A percentile compares a stretch with the other conserved stretches of the same genome.
Conservation (phyloP, 2,329 filamentous ascomycete species). For the Alternaria sp. region DNA sequence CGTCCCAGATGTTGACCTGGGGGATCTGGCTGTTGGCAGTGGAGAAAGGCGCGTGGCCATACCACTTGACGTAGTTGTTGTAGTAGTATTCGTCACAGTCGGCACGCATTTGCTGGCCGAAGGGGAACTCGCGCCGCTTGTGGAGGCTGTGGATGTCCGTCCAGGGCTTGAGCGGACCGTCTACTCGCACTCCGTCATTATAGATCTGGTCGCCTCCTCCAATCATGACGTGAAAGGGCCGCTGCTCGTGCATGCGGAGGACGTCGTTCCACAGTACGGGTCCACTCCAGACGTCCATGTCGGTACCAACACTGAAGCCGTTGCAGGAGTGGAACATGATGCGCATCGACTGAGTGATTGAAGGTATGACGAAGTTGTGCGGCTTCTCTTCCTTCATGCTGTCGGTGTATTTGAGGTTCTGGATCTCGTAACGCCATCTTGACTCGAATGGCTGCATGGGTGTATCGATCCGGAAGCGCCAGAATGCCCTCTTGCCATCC, state of each 20-base stretch:
- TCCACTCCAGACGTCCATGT: constrained; percentile 69
- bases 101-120: constrained; percentile 68
- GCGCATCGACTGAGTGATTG: constrained; percentile 69
- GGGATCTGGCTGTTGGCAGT: constrained; percentile 68
- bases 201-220: constrained; percentile 91
- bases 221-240: constrained; percentile 74
- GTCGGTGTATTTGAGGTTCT: constrained; percentile 68
- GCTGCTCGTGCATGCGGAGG: constrained; percentile 65
- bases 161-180: constrained; percentile 77
- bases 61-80: constrained; percentile 71
- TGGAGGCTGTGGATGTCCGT: constrained; percentile 67
- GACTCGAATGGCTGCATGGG: constrained; percentile 77
- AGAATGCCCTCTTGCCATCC: constrained; percentile 66
- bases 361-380: constrained; percentile 64
- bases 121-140: constrained; percentile 68
- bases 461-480: constrained; percentile 66
- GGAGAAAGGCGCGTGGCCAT: constrained; percentile 71
- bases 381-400: constrained; percentile 50
- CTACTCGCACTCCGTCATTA: constrained; percentile 80
- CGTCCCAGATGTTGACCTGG: constrained; percentile 72
- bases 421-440: constrained; percentile 80
- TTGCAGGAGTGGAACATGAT: constrained; percentile 76
- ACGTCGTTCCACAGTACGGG: constrained; percentile 72
- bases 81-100: constrained; percentile 70
- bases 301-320: constrained; percentile 72